phyloP scores from a whole-genome alignment of 805 yeast species.

The Wilhelminamyces savonicus region DNA sequence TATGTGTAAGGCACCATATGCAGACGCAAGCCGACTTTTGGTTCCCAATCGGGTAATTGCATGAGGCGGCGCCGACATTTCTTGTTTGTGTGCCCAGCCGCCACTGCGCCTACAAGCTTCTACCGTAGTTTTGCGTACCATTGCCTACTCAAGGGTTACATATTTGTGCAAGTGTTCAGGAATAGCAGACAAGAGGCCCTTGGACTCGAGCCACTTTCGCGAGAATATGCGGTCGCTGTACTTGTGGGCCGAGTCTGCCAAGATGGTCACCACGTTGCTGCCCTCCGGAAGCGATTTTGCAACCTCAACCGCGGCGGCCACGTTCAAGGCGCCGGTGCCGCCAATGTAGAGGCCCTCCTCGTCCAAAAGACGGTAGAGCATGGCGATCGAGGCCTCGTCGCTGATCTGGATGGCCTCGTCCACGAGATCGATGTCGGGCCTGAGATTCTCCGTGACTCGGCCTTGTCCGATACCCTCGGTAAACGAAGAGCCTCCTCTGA shows the following conservation, averaged over 20 bases:
- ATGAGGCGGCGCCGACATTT: no score
- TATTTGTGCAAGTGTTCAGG: slow-evolving; percentile 71
- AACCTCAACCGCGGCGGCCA: slow-evolving; percentile 77
- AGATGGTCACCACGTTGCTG: slow-evolving; percentile 78
- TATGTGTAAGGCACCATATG: no score
- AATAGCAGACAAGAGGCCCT: slow-evolving; percentile 56
- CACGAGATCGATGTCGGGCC: slow-evolving; percentile 61
- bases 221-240: slow-evolving; percentile 80
- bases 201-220: slow-evolving; percentile 66
- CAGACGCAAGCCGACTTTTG: no score
- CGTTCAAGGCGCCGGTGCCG: slow-evolving; percentile 87
- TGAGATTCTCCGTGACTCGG: slow-evolving; percentile 77
- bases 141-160: slow-evolving; percentile 32
- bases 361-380: slow-evolving; percentile 77
- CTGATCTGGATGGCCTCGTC: slow-evolving; percentile 79
- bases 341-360: slow-evolving; percentile 90
- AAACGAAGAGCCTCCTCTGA: slow-evolving; percentile 76
- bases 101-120: no score
- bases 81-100: no score
- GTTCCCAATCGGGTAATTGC: no score
- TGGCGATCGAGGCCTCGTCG: slow-evolving; percentile 74
- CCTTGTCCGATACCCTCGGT: slow-evolving; percentile 98
- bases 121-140: no score
- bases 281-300: slow-evolving; percentile 74
- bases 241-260: slow-evolving; percentile 87